Evolutionary conservation across 495 filamentous ascomycete species (phyloP).

Genomic region (Xylaria palmicola): DNA sequence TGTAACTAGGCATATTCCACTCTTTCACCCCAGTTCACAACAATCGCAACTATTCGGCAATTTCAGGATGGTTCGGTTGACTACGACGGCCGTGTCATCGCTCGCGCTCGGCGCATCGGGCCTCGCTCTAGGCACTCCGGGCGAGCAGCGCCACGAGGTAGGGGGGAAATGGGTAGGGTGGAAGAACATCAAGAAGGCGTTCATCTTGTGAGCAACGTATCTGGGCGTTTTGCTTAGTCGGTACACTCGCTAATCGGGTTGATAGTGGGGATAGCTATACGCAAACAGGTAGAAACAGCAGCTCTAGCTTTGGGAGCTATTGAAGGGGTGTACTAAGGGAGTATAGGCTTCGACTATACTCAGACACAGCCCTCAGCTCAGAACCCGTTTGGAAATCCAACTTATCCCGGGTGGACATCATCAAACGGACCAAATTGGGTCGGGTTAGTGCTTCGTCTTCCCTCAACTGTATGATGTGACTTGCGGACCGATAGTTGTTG

Average conservation of each 20-base stretch:
- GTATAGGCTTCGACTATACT: constrained; percentile 60
- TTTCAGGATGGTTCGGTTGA: background rate
- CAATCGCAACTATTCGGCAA: background rate
- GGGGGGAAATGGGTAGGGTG: constrained; percentile 46
- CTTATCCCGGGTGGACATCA: constrained; percentile 59
- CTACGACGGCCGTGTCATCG: background rate
- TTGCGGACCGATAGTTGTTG: background rate
- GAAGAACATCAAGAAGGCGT: constrained; percentile 49
- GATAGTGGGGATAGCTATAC: constrained; percentile 54
- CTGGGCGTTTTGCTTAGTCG: constrained; percentile 6
- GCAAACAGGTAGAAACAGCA: constrained; percentile 33
- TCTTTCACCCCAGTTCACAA: background rate
- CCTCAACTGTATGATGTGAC: background rate
- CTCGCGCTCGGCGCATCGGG: constrained; percentile 20
- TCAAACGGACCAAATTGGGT: constrained; percentile 68
- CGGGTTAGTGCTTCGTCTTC: constrained; percentile 3
- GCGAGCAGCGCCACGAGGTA: constrained; percentile 9
- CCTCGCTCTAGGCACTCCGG: constrained; percentile 7
- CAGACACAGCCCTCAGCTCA: constrained; percentile 56
- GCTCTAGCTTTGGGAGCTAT: constrained; percentile 30
- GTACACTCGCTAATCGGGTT: background rate
- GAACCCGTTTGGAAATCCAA: constrained; percentile 78
- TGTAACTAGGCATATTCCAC: background rate
- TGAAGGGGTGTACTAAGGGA: constrained; percentile 54
- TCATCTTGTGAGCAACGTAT: constrained; percentile 45